phyloP scores from a whole-genome alignment of 2,329 filamentous ascomycete species.

The Sporothrix globosa region DNA sequence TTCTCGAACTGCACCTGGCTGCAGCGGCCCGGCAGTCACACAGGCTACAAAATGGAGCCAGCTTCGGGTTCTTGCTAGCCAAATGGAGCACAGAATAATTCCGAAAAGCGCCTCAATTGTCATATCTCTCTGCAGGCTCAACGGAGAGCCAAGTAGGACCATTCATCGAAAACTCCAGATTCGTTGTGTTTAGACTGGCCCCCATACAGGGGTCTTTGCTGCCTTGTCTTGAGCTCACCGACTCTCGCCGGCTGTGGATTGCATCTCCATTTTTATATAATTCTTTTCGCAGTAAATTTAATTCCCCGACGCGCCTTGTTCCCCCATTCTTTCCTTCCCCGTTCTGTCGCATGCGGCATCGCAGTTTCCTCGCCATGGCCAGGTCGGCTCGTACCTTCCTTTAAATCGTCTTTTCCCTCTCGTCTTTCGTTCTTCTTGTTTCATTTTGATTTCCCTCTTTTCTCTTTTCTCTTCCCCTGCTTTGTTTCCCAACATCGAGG shows the following conservation, averaged over 20 bases:
- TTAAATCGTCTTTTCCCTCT: slow-evolving; percentile 25
- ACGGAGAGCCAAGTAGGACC: not conserved
- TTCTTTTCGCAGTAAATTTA: slow-evolving; percentile 25
- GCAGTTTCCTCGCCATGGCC: slow-evolving; percentile 9
- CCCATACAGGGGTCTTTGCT: slow-evolving; percentile 23
- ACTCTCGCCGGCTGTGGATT: slow-evolving; percentile 37
- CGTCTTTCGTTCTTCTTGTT: not conserved
- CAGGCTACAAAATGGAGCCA: slow-evolving; percentile 5
- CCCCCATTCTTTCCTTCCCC: slow-evolving; percentile 7
- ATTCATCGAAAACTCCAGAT: not conserved
- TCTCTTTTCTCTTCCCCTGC: slow-evolving; percentile 13
- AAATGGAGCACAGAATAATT: slow-evolving; percentile 7
- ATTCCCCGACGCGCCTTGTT: slow-evolving; percentile 23
- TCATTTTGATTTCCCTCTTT: not conserved
- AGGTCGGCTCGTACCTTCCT: not conserved
- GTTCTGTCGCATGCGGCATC: slow-evolving; percentile 9
- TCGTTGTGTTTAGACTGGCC: not conserved
- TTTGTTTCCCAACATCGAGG: slow-evolving; percentile 19
- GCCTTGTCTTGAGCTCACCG: slow-evolving; percentile 42
- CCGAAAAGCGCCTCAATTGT: not conserved
- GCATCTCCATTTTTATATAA: slow-evolving; percentile 34
- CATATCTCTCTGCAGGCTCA: not conserved
- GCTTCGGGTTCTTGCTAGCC: slow-evolving; percentile 11
- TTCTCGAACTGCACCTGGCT: not conserved
- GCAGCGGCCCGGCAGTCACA: slow-evolving; percentile 27